Conservation (phyloP, 768 basidiomycete species). For the Calocybe gangraenosa region DNA sequence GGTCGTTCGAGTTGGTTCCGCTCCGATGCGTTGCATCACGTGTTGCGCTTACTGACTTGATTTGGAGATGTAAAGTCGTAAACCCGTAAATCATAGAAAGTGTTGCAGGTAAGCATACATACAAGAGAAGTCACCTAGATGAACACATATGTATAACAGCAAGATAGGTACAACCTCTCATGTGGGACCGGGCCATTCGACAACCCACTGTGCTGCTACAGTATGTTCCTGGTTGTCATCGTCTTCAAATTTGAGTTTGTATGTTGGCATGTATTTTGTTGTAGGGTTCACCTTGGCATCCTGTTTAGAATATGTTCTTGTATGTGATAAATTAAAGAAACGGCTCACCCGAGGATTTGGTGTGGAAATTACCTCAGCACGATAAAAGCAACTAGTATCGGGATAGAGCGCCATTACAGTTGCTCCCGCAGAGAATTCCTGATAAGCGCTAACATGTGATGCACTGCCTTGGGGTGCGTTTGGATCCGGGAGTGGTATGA, state of each 20-base stretch:
- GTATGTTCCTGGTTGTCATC: slow-evolving; percentile 81
- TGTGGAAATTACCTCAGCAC: slow-evolving; percentile 75
- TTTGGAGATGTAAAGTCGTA: too few species aligned
- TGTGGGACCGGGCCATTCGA: slow-evolving; percentile 64
- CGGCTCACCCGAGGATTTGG: slow-evolving; percentile 40
- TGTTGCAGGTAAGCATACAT: slow-evolving; percentile 11
- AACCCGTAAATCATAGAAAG: too few species aligned
- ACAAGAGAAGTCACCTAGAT: slow-evolving; percentile 14
- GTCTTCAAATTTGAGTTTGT: slow-evolving; percentile 85
- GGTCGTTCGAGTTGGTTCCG: background rate
- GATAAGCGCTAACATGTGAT: slow-evolving; percentile 65
- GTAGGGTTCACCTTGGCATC: slow-evolving; percentile 28
- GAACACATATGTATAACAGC: background rate
- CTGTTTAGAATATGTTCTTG: background rate
- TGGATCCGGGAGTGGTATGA: slow-evolving; percentile 80
- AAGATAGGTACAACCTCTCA: slow-evolving; percentile 1
- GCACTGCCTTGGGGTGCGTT: slow-evolving; percentile 51
- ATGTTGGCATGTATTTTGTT: slow-evolving; percentile 50
- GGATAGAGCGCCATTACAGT: slow-evolving; percentile 88
- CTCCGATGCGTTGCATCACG: too few species aligned
- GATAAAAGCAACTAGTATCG: slow-evolving; percentile 88
- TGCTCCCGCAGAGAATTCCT: slow-evolving; percentile 65
- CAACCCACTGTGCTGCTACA: slow-evolving; percentile 76
- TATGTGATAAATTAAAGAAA: background rate
- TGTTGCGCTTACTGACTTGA: too few species aligned